Conservation (phyloP, 495 filamentous ascomycete genomes). For the Penicillium verhagenii region DNA sequence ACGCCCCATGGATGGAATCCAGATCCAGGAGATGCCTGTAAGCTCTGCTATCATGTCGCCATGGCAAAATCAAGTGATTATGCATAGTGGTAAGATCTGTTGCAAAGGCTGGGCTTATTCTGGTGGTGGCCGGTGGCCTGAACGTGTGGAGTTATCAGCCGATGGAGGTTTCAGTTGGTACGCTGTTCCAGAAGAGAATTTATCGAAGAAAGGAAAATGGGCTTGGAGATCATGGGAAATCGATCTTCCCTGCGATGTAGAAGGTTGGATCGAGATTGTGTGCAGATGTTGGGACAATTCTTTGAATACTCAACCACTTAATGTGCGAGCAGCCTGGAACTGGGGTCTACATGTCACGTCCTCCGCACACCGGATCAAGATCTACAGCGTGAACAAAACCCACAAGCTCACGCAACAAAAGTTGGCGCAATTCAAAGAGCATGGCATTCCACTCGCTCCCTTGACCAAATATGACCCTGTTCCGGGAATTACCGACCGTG, state of each 20-base stretch:
- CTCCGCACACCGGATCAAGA: conserved; percentile 60
- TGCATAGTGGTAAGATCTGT: conserved; percentile 33
- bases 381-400: conserved; percentile 62
- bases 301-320: conserved; percentile 41
- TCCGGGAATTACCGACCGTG: conserved; percentile 42
- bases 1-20: conserved; percentile 32
- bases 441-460: conserved; percentile 45
- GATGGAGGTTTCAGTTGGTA: conserved; percentile 46
- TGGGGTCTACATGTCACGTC: conserved; percentile 68
- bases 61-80: conserved; percentile 30
- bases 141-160: conserved; percentile 44
- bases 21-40: conserved; percentile 53
- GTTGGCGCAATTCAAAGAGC: conserved; percentile 49
- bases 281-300: conserved; percentile 44
- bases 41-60: conserved; percentile 46
- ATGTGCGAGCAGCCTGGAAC: conserved; percentile 44
- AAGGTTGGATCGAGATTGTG: conserved; percentile 46
- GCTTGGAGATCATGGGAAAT: conserved; percentile 41
- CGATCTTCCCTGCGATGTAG: conserved; percentile 40
- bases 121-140: conserved; percentile 45
- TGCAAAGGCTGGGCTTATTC: conserved; percentile 49
- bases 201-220: conserved; percentile 38
- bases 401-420: conserved; percentile 46
- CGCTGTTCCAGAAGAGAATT: conserved; percentile 25
- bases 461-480: conserved; percentile 51